Base-by-base conservation (phyloP, 2,329 filamentous ascomycete species). In the Fusarium acutatum region DNA sequence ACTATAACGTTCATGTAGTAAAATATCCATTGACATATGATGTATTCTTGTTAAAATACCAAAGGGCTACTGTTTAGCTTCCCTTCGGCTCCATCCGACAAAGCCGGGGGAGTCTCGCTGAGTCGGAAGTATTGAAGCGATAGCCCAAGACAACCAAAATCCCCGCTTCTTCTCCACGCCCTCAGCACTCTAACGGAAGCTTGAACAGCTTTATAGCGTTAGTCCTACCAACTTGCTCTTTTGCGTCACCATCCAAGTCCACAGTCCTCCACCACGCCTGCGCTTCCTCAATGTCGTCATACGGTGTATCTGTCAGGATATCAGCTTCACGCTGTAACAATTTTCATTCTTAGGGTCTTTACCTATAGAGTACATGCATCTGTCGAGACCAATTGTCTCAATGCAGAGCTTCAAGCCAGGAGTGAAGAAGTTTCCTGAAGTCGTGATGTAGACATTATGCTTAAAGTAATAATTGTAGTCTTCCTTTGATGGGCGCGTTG, bases 341-440 rank as follows among this genome's bases (percentile, higher is more conserved):
- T 1, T 34, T 34, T 20, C 10, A 20, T 15, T 4, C 13, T 5
- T 0, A 4, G 6, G 2, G 2, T 12, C 5, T 2, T 15, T 30
- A 69, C 67, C 67, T 13, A 70, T 70, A 24, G 65, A 35, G 38
- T 60, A 70, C 28, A 70, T 34, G 35, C 67, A 70, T 18, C 65
- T 60, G 1, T 69, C 43, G 7, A 44, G 28, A 0, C 67, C 67
- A 1, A 70, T 20, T 9, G 58, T 49, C 6, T 60, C 60, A 5
- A 69, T 47, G 5, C 59, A 69, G 4, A 70, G 63, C n/a, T 69
- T 69, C 3, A 70, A 1, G 0, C 52, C 64, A 1, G 37, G 35
- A 5, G 67, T 64, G 3, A 67, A 69, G 28, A 69, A 70, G 20
- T 69, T 70, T 2, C 67, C 67, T 2, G 65, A 69, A 1, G 53